Evolutionary conservation across 306 rosid genomes (phyloP), one percentile per base, ranked within the genome.

Genomic region (Sphenostylis stenocarpa): DNA sequence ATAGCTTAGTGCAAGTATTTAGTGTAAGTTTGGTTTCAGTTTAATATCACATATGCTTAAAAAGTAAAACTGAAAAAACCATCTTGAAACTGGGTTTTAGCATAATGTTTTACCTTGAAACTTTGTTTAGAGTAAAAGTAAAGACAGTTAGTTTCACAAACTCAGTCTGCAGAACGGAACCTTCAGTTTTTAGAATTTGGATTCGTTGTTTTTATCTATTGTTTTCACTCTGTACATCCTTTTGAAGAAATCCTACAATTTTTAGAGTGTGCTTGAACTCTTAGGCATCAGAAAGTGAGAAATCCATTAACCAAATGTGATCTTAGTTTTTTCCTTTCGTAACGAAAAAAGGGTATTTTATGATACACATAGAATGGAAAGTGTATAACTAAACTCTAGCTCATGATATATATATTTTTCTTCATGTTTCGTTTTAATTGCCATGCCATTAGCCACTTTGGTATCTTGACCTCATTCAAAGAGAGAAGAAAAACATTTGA

Each of bases 371-470:
- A 9, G 2, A 52, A 52, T 2, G 28, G 21, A 51, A 19, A 51
- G 58, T 24, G 51, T 58, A 28, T 28, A 24, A 58, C 3, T 28
- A 15, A 77, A 36, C 38, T 19, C 39, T 36, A 6, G 7, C 15
- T 49, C 29, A 3, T 53, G 11, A 16, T 47, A 6, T 47, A 20
- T 49, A n/a, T 49, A 2, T 85, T 41, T 85, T 41, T 85, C 84
- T 67, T 87, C 86, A 65, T 82, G 81, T 69, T 78, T 84, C 38
- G 87, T 77, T 5, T 81, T 19, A 67, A 67, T 82, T 21, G 75
- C 43, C 76, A 81, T 17, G 72, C 61, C 76, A 81, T 74, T 70
- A 71, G 31, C 79, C 89, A 73, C 65, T 77, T 39, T 48, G 84
- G 20, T 87, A 79, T 44, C 84, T 89, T 86, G 82, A 36, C 3